Base-by-base conservation (phyloP, 139 green algal species). In the Chlorella vulgaris region DNA sequence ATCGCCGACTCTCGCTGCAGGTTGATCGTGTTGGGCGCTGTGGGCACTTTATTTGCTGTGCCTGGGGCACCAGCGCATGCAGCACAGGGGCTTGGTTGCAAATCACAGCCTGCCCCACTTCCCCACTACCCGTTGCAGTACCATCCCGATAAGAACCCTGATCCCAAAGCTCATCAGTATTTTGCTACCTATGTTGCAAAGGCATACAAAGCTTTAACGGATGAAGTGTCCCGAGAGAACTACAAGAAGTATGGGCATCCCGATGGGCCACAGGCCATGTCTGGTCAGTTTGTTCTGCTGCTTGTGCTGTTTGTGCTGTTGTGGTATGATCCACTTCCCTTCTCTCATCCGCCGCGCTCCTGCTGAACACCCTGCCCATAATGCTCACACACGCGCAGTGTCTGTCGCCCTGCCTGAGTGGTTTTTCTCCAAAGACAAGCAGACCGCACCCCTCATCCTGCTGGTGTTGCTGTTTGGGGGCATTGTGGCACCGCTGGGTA, bases 111-210 rank as follows among this genome's bases (percentile, higher is more conserved):
- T n/a, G n/a, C n/a, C n/a, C n/a, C n/a, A n/a, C n/a, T n/a, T n/a
- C n/a, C n/a, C n/a, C n/a, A n/a, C n/a, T n/a, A n/a, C n/a, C n/a
- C 91, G 4, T 65, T 96, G 21, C n/a, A 84, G 70, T 98, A 93
- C 78, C 95, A 98, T 75, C 95, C 95, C 4, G 95, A 98, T 81
- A 98, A 98, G 89, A 98, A 98, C 80, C 93, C 94, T 4, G 94
- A 98, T 78, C 94, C 93, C 33, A 81, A 86, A 29, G 95, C 94
- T 2, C 60, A 86, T 31, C 76, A 89, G 7, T 97, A 97, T 82
- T 98, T 98, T 89, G 92, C 92, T 10, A 88, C 92, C 35, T 92
- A 88, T 78, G 92, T 98, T 76, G 90, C 85, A 39, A 98, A 98
- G 85, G 94, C 86, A 0, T 90, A 90, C 81, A 87, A 86, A 47